Evolutionary conservation across 768 basidiomycete species (phyloP).

Genomic region (Kwoniella newhampshirensis): DNA sequence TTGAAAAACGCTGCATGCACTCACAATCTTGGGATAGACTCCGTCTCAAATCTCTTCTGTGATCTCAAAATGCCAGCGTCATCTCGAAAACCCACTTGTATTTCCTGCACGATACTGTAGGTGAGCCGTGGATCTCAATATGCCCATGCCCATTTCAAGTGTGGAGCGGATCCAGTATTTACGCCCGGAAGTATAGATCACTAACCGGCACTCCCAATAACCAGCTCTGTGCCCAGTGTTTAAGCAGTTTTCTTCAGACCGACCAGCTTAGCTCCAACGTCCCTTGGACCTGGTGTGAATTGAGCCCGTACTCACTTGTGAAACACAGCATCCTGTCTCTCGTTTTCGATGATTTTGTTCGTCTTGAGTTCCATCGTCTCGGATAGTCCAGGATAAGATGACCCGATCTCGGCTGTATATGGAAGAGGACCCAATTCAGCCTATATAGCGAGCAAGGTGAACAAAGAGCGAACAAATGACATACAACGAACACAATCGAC

Average conservation of each 20-base stretch:
- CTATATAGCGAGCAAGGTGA: background rate
- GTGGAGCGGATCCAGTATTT: no score
- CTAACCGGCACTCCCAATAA: conserved; percentile 52
- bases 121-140: background rate
- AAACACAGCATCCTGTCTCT: conserved; percentile 46
- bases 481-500: conserved; percentile 52
- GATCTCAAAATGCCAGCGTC: conserved; percentile 42
- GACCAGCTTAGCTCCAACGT: conserved; percentile 4
- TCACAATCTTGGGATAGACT: conserved; percentile 46
- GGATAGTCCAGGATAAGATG: conserved; percentile 40
- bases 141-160: background rate
- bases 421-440: background rate
- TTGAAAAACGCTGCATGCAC: no score
- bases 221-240: conserved; percentile 55
- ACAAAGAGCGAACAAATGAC: background rate
- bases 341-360: conserved; percentile 48
- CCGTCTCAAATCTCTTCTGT: conserved; percentile 41
- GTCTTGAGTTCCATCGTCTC: conserved; percentile 53
- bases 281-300: no score
- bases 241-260: conserved; percentile 48
- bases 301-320: conserved; percentile 46
- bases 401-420: conserved; percentile 23
- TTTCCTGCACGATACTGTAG: conserved; percentile 17
- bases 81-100: conserved; percentile 51
- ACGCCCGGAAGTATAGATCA: conserved; percentile 2